These are phyloP conservation scores for Rugiboletus extremiorientalis DNA, from an alignment of 1,284 basidiomycete species.

Conservation along the genomic window DNA sequence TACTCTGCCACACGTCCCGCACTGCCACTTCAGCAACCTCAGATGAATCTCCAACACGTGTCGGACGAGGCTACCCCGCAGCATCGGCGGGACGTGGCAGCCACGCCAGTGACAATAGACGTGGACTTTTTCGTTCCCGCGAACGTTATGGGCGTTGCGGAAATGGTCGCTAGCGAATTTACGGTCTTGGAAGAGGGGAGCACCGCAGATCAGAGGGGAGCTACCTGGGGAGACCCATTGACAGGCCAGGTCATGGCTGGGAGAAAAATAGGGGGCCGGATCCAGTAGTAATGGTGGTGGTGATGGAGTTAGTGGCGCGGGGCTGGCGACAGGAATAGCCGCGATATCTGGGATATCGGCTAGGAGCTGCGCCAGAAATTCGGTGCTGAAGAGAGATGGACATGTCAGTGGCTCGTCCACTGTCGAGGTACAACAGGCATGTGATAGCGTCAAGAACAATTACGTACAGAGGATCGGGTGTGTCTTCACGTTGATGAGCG, in stretches of 20 bases:
- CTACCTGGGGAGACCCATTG: slow-evolving; percentile 7
- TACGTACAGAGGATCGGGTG: slow-evolving; percentile 14
- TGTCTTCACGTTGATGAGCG: neutral
- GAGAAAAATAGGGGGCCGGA: neutral
- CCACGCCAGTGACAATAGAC: slow-evolving; percentile 12
- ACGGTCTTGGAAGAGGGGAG: slow-evolving; percentile 3
- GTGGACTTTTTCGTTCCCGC: slow-evolving; percentile 17
- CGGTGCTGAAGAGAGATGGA: slow-evolving; percentile 3
- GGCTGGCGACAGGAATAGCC: neutral
- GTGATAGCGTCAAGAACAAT: neutral
- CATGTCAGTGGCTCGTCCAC: neutral
- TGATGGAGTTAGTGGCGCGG: neutral
- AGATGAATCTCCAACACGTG: slow-evolving; percentile 21
- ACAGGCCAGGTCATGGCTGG: neutral
- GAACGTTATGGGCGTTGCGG: slow-evolving; percentile 12
- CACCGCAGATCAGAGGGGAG: slow-evolving; percentile 1
- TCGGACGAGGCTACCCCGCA: slow-evolving; percentile 17
- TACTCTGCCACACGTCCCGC: slow-evolving; percentile 9
- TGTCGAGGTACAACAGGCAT: neutral
- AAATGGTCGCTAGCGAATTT: slow-evolving; percentile 11
- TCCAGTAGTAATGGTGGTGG: neutral
- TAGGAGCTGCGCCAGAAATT: slow-evolving; percentile 17
- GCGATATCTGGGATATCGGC: slow-evolving; percentile 5
- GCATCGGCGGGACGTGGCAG: slow-evolving; percentile 15
- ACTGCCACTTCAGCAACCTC: slow-evolving; percentile 18